These are phyloP conservation scores for Leccinum truebloodii DNA, from an alignment of 768 basidiomycete species.

Conservation along the genomic window DNA sequence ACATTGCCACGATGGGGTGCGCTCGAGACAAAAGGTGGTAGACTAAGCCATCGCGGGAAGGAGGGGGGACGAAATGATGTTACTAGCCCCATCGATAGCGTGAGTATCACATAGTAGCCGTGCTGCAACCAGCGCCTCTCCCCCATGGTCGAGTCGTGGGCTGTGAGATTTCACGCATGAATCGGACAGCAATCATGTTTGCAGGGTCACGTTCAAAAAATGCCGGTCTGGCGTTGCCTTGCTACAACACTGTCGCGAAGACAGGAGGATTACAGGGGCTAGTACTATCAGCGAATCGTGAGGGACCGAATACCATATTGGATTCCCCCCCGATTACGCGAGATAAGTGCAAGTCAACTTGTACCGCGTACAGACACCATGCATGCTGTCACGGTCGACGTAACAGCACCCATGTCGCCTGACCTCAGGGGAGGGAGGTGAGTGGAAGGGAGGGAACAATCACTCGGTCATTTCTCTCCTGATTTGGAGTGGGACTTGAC, in stretches of 20 bases:
- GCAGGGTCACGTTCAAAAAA: neutral
- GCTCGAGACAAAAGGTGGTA: conserved; percentile 14
- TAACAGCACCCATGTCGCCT: conserved; percentile 18
- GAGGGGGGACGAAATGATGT: neutral
- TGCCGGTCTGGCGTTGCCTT: conserved; percentile 6
- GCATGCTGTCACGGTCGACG: conserved; percentile 24
- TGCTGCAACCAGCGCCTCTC: neutral
- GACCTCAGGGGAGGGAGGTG: neutral
- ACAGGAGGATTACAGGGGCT: conserved; percentile 4
- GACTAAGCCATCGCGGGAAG: conserved; percentile 22
- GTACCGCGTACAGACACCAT: conserved; percentile 8
- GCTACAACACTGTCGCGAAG: conserved; percentile 7
- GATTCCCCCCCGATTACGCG: conserved; percentile 22
- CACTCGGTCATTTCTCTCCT: conserved; percentile 18
- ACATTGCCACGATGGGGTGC: conserved; percentile 5
- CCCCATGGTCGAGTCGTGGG: conserved; percentile 1
- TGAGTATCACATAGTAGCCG: conserved; percentile 2
- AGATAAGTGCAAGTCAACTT: conserved; percentile 11
- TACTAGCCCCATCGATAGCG: conserved; percentile 12
- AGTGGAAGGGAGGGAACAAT: conserved; percentile 8
- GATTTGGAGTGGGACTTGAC: conserved; percentile 17
- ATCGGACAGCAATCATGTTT: neutral
- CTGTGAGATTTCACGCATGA: conserved; percentile 16
- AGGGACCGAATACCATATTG: conserved; percentile 16
- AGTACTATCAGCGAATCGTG: conserved; percentile 11